Base-by-base conservation (phyloP, 768 basidiomycete genomes). In the Rhodotorula babjevae region DNA sequence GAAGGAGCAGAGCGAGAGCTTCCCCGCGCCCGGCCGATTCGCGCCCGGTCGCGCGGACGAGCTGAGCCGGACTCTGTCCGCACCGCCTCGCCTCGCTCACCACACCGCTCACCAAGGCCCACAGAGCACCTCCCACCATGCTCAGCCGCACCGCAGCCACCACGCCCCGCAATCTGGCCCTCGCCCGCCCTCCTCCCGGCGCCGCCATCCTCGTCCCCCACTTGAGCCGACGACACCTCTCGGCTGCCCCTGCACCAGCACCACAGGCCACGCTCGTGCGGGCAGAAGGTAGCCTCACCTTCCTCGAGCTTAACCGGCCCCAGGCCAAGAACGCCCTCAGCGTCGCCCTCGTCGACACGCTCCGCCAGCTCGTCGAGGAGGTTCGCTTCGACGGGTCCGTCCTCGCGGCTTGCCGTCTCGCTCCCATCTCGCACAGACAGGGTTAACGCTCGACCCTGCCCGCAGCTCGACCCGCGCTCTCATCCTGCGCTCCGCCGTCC, bases 271-370 rank as follows among this genome's bases (percentile, higher is more conserved):
- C 58, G 11, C 40, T 72, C 71, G 18, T 23, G 0, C 71, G 71
- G 16, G 65, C 71, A 3, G 27, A 6, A 3, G 53, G 14, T 11
- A 90, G 91, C 15, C 84, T 93, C 62, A 84, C 86, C 29, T 89
- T 85, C 75, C 84, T 94, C 29, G 86, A 87, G n/a, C 86, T 94
- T 69, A 90, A 93, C 79, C 84, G 90, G 70, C 90, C 91, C 15
- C 85, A 89, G 76, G 88, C 86, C 77, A 92, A 88, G 85, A 95
- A 95, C 82, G 91, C 93, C 31, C 90, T 95, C 58, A 93, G 91
- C 6, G 82, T 87, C 71, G 82, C 83, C 49, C 84, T 95, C 73
- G 83, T 95, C 46, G 82, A 86, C 83, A 91, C 65, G 31, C 4
- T 64, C 66, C 56, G 69, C 40, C 18, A 47, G 23, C 36, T 60